Base-by-base conservation (phyloP, 2,329 filamentous ascomycete species). In the Zarea fungicola region DNA sequence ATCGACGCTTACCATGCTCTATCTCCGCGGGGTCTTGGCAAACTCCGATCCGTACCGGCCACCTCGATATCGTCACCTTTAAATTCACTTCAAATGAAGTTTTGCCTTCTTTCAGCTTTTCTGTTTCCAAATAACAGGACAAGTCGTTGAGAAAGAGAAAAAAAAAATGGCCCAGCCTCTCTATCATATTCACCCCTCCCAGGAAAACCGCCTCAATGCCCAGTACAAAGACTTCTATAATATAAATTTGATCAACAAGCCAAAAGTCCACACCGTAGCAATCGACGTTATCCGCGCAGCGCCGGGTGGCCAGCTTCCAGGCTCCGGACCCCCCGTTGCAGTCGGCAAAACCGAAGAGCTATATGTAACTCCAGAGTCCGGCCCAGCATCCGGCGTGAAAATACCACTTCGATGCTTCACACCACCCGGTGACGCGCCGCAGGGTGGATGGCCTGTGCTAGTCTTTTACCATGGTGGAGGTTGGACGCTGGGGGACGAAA, bases 381-480 rank as follows among this genome's bases (percentile, higher is more conserved):
- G 0, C 68, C 69, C 1, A 58, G 66, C 26, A n/a, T 21, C 37
- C 19, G 28, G 44, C n/a, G 11, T 48, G 10, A 32, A 34, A 6
- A 58, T 76, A 13, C 49, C 50, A 1, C 55, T 75, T 10, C 65
- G 73, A 16, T 66, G 61, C 35, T 76, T 76, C 48, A 73, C 66
- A 3, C 73, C 74, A 0, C 57, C 56, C 4, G 69, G 66, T 3
- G 50, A 63, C 8, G 58, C 53, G 2, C 72, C 72, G 0, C 52
- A 54, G 1, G 55, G 51, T 2, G 73, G 74, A 28, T 77, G 73
- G 73, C 73, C 73, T 3, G 66, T 72, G 7, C 66, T 74, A 58
- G 52, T 76, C 6, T 77, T 74, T 55, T 72, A 68, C 52, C 74
- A 77, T 52, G 74, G 73, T 13, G 74, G 74, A 3, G 74, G 74